Conservation (phyloP, 2,329 filamentous ascomycete genomes). For the Sporothrix pallida region DNA sequence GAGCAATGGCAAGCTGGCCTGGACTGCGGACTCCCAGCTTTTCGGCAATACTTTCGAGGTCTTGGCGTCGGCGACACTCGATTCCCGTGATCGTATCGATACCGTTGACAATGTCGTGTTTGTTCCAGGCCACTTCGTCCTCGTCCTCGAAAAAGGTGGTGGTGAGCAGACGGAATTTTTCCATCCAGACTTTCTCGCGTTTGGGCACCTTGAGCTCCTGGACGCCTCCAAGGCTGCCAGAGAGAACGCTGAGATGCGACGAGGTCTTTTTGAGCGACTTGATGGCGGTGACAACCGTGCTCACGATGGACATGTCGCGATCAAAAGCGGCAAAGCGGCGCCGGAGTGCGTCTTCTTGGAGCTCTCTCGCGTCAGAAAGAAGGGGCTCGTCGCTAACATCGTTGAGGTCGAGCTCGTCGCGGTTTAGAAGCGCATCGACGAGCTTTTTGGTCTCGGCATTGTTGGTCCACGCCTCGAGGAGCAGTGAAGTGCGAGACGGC, state of each 20-base stretch:
- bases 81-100: slow-evolving; percentile 35
- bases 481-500: slow-evolving; percentile 32
- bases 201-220: slow-evolving; percentile 24
- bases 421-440: slow-evolving; percentile 28
- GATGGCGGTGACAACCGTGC: slow-evolving; percentile 33
- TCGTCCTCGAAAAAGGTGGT: slow-evolving; percentile 32
- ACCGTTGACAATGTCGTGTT: slow-evolving; percentile 27
- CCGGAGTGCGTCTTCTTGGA: background rate
- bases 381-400: background rate
- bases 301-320: slow-evolving; percentile 33
- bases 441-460: slow-evolving; percentile 31
- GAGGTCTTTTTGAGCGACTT: slow-evolving; percentile 31
- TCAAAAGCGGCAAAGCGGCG: slow-evolving; percentile 34
- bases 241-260: slow-evolving; percentile 24
- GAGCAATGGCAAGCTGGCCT: slow-evolving; percentile 30
- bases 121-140: slow-evolving; percentile 32
- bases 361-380: background rate
- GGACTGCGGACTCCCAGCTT: slow-evolving; percentile 28
- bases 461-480: slow-evolving; percentile 37
- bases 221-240: background rate
- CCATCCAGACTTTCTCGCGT: background rate
- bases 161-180: slow-evolving; percentile 25
- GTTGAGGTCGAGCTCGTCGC: background rate
- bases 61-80: slow-evolving; percentile 34
- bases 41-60: slow-evolving; percentile 33